Base-by-base conservation (phyloP, 2,329 filamentous ascomycete genomes). In the Bipolaris victoriae region DNA sequence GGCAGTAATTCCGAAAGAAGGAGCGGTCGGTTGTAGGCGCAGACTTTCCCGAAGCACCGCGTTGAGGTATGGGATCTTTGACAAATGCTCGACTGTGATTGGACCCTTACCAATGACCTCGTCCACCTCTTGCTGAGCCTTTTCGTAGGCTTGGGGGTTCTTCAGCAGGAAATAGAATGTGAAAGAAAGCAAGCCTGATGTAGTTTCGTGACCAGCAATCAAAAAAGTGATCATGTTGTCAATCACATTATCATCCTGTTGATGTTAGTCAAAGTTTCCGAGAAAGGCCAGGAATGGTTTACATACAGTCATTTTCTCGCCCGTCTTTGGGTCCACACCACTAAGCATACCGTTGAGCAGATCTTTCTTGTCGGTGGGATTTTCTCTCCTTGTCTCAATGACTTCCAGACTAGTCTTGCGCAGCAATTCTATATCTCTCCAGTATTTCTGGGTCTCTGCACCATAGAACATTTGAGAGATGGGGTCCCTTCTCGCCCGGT, bases 161-260 rank as follows among this genome's bases (percentile, higher is more conserved):
- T 81, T 80, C 1, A 83, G 61, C 2, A 87, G 76, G 49, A 83
- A 80, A 62, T 83, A 81, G 58, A 86, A 81, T 7, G 77, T 75
- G 7, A 79, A 79, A 0, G 75, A 77, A 6, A 77, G 57, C 1
- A 76, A 55, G 3, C 74, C 74, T 11, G 75, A 76, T 3, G 75
- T 77, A 0, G 74, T 76, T 74, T 78, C 59, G 73, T 77, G 58
- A 3, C 70, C 67, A 36, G 65, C 83, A 67, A 65, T 86, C 39
- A 89, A 82, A 79, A 90, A 89, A 2, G 84, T 83, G 51, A 90
- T 84, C 63, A 91, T 86, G 70, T 91, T 88, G 72, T 90, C 86
- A 46, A 88, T 81, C 47, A 90, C 82, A 57, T 85, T 84, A 9
- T 83, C 82, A 4, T 89, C 83, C 4, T 67, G n/a, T 7, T 7